Evolutionary conservation across 176 grass and related monocot species (phyloP), one percentile per base, ranked within the genome.

Genomic region (Pharus latifolius): DNA sequence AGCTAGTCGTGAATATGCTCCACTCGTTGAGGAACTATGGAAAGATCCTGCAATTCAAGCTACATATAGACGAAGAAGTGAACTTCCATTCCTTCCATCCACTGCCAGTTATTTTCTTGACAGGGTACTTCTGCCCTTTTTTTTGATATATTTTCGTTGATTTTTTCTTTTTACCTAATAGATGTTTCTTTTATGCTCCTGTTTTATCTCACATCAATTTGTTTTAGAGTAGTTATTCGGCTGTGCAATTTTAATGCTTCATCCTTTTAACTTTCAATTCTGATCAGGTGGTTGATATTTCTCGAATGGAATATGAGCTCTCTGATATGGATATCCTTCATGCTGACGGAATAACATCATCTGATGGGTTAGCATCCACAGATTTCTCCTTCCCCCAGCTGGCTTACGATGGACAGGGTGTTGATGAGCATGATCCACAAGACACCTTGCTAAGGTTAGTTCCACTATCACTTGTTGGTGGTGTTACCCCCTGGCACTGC

Each of bases 11-110:
- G 90, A 94, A 64, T 86, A 99, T 76, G 96, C 96, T 4, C 96
- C 96, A 24, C 62, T 92, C 26, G 96, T 99, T 63, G 96, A 99
- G 64, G 90, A 99, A 76, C 37, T 99, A 78, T 94, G 96, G 96
- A 95, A 94, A 80, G 81, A 91, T 84, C 67, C 79, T 82, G 90
- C 90, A 67, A 94, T 99, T 82, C 96, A 95, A 86, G 84, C 90
- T 58, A 91, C 96, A 48, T 95, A 83, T 79, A 86, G 27, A 76
- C 59, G 87, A 56, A 88, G 78, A 75, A 85, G 57, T 56, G 90
- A 98, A 73, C 66, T 98, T 16, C 68, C 40, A 0, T 88, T 80
- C 46, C 84, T 98, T 47, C 90, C 90, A 15, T 67, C 51, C 43
- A 67, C 66, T 69, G 90, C 78, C 76, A 88, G 76, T 80, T 98